Evolutionary conservation across 306 rosid species (phyloP), one percentile per base, ranked within the genome.

Genomic region (Rosa lucieae): DNA sequence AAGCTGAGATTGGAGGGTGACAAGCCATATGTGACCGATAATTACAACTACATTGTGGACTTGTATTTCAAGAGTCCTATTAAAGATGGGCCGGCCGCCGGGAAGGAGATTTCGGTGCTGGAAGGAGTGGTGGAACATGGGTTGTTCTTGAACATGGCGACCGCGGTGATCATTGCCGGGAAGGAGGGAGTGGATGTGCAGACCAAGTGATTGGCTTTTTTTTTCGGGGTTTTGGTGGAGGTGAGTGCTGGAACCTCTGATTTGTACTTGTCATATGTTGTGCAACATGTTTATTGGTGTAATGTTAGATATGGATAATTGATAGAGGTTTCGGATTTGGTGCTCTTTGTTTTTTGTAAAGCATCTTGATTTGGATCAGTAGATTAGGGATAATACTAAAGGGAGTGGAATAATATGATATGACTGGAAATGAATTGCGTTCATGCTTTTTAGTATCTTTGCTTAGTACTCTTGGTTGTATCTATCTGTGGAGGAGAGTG

Each of bases 51-150:
- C 77, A 90, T 92, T 1, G 97, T 92, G 1, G 97, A 92, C 71
- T 88, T 92, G 89, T 92, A 90, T 74, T 92, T 90, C 83, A 86
- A 88, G 84, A 90, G 89, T 23, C 96, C 96, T 0, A 92, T 90
- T 0, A 82, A 20, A 21, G 97, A 92, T 59, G 86, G 86, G 0
- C 18, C 76, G 29, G 96, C 89, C 0, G 97, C 97, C 0, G 97
- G 96, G 8, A 77, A 83, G 69, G 97, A 90, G 84, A 92, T 92
- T 37, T 90, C 92, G 0, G 78, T 86, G 1, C 77, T 92, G 1
- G 94, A 92, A 77, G 97, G 97, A 1, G 97, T 92, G 0, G 97
- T 92, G 48, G 97, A 92, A 70, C 97, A 92, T 79, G 97, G 97
- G 2, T 76, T 92, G 80, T 92, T 92, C 85, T 80, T 92, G 85